Base-by-base conservation (phyloP, 345 rosid genomes). In the Eucalyptus grandis region DNA sequence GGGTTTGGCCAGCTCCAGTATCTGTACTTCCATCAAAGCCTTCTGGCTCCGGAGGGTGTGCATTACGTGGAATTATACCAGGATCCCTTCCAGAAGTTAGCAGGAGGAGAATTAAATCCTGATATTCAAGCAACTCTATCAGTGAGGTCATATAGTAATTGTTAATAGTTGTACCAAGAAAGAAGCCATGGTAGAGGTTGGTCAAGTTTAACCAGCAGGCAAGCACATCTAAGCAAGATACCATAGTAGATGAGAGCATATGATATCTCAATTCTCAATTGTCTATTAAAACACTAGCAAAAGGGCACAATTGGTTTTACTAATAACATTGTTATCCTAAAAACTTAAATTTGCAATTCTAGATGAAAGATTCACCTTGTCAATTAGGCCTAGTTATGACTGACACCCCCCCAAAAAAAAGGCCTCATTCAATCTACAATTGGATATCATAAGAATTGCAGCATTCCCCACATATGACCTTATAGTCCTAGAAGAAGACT, bases 11-110 rank as follows among this genome's bases (percentile, higher is more conserved):
- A 90, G 92, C 93, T 86, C 95, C 96, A 87, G 89, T 50, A 89
- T 96, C 97, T 90, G 91, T 87, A 86, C 88, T 94, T 19, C 95
- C 95, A 69, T 95, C 99, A 90, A 91, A 92, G 60, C 92, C 93
- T 94, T 97, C 98, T 72, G 95, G 98, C 92, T 98, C 99, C 7
- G 99, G 99, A 91, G 99, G 99, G 88, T 96, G 99, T 91, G 96
- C 93, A 91, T 95, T 97, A n/a, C 99, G 96, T 9, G 99, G 99
- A 91, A 95, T 91, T 87, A 98, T 97, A 86, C 99, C 99, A 53
- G 99, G 99, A 94, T 97, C 99, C 94, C 98, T 96, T 93, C 96
- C 99, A 26, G 99, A 96, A 24, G 99, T 98, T 88, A 97, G 95
- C 88, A 97, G 93, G 65, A 98, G 98, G 91, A 98, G 94, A 92